Conservation (phyloP, 805 yeast species). For the Kodamaea leandrae region DNA sequence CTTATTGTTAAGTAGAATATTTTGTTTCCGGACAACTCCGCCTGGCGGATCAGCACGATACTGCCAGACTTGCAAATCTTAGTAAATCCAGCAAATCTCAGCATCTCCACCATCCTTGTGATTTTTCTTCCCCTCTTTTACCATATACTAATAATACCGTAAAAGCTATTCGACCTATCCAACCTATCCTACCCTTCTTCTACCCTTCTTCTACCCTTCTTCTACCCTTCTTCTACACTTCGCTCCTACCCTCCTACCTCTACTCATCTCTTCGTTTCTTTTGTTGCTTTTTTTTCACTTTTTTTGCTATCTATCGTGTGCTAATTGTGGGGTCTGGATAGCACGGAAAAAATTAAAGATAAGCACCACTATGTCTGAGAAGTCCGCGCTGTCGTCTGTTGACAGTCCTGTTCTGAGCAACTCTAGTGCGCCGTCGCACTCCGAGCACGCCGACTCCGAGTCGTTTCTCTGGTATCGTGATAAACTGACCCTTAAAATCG, state of each 20-base stretch:
- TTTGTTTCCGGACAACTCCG: no score
- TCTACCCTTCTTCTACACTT: neutral
- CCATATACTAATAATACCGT: no score
- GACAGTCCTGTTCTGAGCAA: neutral
- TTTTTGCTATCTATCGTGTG: neutral
- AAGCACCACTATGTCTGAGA: neutral
- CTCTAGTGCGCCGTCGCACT: neutral
- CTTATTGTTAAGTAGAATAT: no score
- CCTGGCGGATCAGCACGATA: no score
- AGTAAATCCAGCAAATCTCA: no score
- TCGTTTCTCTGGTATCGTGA: conserved; percentile 21
- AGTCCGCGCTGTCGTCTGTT: neutral
- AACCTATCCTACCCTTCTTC: neutral
- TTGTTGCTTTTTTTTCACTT: neutral
- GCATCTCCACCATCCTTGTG: no score
- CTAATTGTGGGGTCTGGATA: neutral
- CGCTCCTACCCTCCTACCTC: neutral
- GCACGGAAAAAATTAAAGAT: neutral
- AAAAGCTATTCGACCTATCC: no score
- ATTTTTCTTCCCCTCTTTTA: no score
- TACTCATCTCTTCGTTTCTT: neutral
- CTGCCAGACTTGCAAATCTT: no score
- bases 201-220: no score
- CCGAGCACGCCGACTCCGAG: neutral
- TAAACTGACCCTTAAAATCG: conserved; percentile 32